Evolutionary conservation across 2,329 filamentous ascomycete genomes (phyloP).

Genomic region (Talaromyces pinophilus): DNA sequence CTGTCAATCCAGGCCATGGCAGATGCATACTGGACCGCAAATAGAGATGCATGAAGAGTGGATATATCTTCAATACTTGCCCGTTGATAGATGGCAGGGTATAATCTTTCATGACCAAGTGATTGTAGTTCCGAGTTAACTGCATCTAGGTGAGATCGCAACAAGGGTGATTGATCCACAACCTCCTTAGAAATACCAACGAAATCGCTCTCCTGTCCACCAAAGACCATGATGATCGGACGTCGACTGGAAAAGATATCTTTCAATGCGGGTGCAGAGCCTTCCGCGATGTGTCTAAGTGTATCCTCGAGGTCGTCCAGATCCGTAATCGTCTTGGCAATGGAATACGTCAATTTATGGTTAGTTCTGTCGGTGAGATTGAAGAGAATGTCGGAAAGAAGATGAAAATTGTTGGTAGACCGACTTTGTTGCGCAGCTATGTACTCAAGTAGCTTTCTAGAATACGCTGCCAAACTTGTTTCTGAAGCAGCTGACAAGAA

Average conservation of each 20-base stretch:
- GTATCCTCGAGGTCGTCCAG: slow-evolving; percentile 1
- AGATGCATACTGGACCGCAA: slow-evolving; percentile 43
- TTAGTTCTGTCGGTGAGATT: slow-evolving; percentile 13
- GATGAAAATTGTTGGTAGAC: background rate
- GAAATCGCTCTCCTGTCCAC: slow-evolving; percentile 39
- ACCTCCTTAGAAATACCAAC: slow-evolving; percentile 33
- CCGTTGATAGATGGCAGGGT: slow-evolving; percentile 35
- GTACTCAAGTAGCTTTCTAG: slow-evolving; percentile 7
- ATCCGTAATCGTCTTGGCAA: slow-evolving; percentile 4
- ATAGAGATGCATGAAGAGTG: slow-evolving; percentile 40
- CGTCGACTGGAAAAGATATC: slow-evolving; percentile 11
- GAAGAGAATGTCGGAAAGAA: slow-evolving; percentile 15
- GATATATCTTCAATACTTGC: slow-evolving; percentile 26
- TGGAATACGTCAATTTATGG: slow-evolving; percentile 10
- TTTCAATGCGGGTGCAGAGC: slow-evolving; percentile 2
- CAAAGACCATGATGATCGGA: slow-evolving; percentile 42
- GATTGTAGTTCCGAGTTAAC: slow-evolving; percentile 35
- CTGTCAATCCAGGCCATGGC: slow-evolving; percentile 43
- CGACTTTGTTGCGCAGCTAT: background rate
- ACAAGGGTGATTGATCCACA: slow-evolving; percentile 32
- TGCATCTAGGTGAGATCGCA: slow-evolving; percentile 38
- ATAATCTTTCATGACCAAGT: slow-evolving; percentile 36
- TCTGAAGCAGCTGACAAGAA: slow-evolving; percentile 17
- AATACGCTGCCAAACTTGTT: slow-evolving; percentile 14
- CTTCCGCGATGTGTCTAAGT: slow-evolving; percentile 1